Percentiles rank a stretch among this genome's conserved stretches.
Evolutionary conservation across 2,329 filamentous ascomycete species (phyloP).

Genomic region (Pseudopyricularia javanii): DNA sequence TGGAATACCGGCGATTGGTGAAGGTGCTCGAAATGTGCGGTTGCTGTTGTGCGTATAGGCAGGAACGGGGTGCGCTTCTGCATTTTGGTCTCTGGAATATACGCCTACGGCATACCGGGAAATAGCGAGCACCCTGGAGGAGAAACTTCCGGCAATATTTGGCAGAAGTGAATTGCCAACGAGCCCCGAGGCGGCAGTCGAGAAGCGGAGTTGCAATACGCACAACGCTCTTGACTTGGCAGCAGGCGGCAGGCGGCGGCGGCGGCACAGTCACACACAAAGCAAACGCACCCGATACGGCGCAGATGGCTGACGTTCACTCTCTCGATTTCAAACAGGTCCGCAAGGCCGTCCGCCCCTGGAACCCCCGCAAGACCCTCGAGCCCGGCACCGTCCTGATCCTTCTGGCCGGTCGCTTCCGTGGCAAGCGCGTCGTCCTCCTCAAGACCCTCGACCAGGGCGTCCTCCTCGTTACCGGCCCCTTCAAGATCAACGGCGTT

Average conservation of each 20-base stretch:
- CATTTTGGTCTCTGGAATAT: no score
- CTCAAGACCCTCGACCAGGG: slow-evolving; percentile 96
- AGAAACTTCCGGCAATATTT: neutral
- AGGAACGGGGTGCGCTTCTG: neutral
- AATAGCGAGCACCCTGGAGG: neutral
- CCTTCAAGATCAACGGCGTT: slow-evolving; percentile 99
- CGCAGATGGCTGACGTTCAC: neutral
- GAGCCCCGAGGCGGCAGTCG: neutral
- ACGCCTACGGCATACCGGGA: neutral
- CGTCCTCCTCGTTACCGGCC: slow-evolving; percentile 96
- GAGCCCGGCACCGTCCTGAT: slow-evolving; percentile 94
- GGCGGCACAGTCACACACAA: neutral
- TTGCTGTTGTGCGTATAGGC: neutral
- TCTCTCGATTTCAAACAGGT: slow-evolving; percentile 51
- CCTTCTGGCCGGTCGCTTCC: slow-evolving; percentile 98
- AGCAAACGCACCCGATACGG: neutral
- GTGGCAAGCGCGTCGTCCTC: slow-evolving; percentile 98
- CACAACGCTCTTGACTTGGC: neutral
- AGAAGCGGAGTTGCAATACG: neutral
- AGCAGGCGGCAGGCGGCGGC: no score
- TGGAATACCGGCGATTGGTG: neutral
- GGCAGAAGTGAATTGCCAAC: no score
- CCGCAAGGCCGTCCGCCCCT: slow-evolving; percentile 85
- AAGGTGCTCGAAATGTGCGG: neutral
- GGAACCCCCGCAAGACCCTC: slow-evolving; percentile 79